These are phyloP conservation scores for Curvularia hawaiiensis DNA, from an alignment of 2,329 filamentous ascomycete genomes.

Conservation along the genomic window DNA sequence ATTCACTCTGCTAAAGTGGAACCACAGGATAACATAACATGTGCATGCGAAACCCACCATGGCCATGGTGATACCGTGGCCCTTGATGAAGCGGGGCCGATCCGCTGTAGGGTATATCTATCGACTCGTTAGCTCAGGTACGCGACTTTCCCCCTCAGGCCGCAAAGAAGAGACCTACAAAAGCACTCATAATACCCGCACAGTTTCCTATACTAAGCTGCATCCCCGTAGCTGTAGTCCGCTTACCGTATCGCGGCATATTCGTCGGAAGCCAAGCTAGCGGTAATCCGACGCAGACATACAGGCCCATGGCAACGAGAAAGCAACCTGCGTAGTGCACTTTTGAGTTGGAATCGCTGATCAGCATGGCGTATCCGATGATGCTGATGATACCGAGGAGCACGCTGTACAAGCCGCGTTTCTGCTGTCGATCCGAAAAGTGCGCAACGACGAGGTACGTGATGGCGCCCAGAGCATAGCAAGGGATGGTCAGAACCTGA, in stretches of 20 bases:
- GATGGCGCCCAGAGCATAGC: conserved; percentile 73
- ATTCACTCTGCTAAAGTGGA: conserved; percentile 47
- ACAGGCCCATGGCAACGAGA: conserved; percentile 75
- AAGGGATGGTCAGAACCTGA: conserved; percentile 78
- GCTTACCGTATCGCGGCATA: conserved; percentile 75
- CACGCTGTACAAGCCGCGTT: conserved; percentile 68
- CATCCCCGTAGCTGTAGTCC: conserved; percentile 72
- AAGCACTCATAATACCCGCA: conserved; percentile 74
- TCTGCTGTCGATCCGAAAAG: conserved; percentile 70
- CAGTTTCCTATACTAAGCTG: conserved; percentile 74
- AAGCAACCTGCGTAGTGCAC: conserved; percentile 79
- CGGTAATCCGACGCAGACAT: conserved; percentile 62
- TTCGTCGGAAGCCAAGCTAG: conserved; percentile 69
- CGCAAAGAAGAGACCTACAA: conserved; percentile 53
- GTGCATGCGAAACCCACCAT: conserved; percentile 53
- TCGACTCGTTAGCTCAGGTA: conserved; percentile 12
- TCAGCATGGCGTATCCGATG: conserved; percentile 70
- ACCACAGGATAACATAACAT: conserved; percentile 47
- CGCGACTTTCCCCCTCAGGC: neutral
- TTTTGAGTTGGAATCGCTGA: conserved; percentile 63
- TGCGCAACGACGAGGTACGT: conserved; percentile 70
- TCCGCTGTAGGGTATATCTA: conserved; percentile 54
- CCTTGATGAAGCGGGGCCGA: conserved; percentile 55
- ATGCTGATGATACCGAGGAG: conserved; percentile 67
- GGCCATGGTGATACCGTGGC: conserved; percentile 58